A percentile compares a stretch with the other conserved stretches of the same genome.
These are phyloP conservation scores for Candida hungchunana DNA, from an alignment of 805 yeast species.

Conservation along the genomic window DNA sequence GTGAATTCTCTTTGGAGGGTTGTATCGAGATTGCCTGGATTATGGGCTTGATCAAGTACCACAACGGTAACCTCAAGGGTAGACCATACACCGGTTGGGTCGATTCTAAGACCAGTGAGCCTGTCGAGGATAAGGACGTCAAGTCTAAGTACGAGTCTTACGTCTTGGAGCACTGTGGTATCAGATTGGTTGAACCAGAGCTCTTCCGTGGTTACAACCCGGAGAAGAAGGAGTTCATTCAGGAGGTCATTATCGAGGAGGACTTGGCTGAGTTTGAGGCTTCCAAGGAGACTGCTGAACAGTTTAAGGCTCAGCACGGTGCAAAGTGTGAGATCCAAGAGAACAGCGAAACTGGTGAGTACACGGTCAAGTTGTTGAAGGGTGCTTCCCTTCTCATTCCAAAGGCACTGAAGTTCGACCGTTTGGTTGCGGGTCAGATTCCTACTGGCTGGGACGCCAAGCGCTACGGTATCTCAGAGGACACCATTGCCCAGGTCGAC, in stretches of 20 bases:
- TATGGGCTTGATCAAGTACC: slow-evolving; percentile 96
- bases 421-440: slow-evolving; percentile 75
- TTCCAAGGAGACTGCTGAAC: slow-evolving; percentile 91
- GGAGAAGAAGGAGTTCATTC: slow-evolving; percentile 84
- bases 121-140: slow-evolving; percentile 92
- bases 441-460: slow-evolving; percentile 99
- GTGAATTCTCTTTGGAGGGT: slow-evolving; percentile 95
- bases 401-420: slow-evolving; percentile 63
- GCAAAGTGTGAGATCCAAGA: slow-evolving; percentile 90
- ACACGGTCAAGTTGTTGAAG: slow-evolving; percentile 82
- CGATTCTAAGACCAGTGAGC: slow-evolving; percentile 87
- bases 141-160: slow-evolving; percentile 87
- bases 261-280: slow-evolving; percentile 95
- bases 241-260: slow-evolving; percentile 94
- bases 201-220: slow-evolving; percentile 93
- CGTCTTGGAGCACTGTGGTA: slow-evolving; percentile 92
- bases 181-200: slow-evolving; percentile 94
- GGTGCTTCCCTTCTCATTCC: slow-evolving; percentile 92
- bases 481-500: slow-evolving; percentile 90
- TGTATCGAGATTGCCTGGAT: slow-evolving; percentile 99
- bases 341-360: slow-evolving; percentile 86
- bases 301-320: slow-evolving; percentile 90
- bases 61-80: slow-evolving; percentile 85
- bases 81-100: slow-evolving; percentile 96
- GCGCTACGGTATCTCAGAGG: slow-evolving; percentile 93